These are phyloP conservation scores for Yamadazyma siamensis DNA, from an alignment of 1,139 yeast species.

Conservation along the genomic window DNA sequence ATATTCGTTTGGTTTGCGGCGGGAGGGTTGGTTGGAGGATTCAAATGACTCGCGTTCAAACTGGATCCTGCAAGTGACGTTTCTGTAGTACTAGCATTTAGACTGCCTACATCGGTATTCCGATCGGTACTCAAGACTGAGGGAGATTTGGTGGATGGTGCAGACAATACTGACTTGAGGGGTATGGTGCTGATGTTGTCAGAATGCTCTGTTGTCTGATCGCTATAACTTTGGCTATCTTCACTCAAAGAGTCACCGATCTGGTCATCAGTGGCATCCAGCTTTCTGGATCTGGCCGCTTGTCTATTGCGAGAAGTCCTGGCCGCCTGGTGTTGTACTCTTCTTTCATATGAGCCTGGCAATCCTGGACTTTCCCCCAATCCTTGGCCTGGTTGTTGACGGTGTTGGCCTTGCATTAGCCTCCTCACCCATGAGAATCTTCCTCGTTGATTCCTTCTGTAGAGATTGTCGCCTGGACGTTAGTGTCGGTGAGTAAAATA, in stretches of 20 bases:
- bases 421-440: slow-evolving; percentile 48
- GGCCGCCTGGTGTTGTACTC: too few relatives aligned
- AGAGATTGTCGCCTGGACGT: slow-evolving; percentile 11
- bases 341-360: background rate
- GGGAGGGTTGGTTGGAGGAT: slow-evolving; percentile 9
- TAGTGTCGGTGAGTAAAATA: slow-evolving; percentile 6
- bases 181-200: slow-evolving; percentile 50
- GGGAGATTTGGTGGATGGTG: slow-evolving; percentile 46
- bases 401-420: slow-evolving; percentile 43
- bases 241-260: slow-evolving; percentile 5
- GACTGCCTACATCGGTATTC: slow-evolving; percentile 34
- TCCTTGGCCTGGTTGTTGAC: slow-evolving; percentile 15
- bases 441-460: slow-evolving; percentile 26
- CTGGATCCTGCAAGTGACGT: slow-evolving; percentile 50
- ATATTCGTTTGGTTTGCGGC: slow-evolving; percentile 52
- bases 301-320: too few relatives aligned
- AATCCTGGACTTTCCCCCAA: background rate
- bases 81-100: slow-evolving; percentile 49
- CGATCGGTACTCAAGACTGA: slow-evolving; percentile 39
- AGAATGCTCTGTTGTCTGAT: slow-evolving; percentile 16
- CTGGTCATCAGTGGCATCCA: slow-evolving; percentile 7
- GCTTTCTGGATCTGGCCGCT: slow-evolving; percentile 4
- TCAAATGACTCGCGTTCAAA: slow-evolving; percentile 8
- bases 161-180: slow-evolving; percentile 47
- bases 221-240: slow-evolving; percentile 12